These are phyloP conservation scores for Epichloe scottii DNA, from an alignment of 2,329 filamentous ascomycete species.

Conservation along the genomic window DNA sequence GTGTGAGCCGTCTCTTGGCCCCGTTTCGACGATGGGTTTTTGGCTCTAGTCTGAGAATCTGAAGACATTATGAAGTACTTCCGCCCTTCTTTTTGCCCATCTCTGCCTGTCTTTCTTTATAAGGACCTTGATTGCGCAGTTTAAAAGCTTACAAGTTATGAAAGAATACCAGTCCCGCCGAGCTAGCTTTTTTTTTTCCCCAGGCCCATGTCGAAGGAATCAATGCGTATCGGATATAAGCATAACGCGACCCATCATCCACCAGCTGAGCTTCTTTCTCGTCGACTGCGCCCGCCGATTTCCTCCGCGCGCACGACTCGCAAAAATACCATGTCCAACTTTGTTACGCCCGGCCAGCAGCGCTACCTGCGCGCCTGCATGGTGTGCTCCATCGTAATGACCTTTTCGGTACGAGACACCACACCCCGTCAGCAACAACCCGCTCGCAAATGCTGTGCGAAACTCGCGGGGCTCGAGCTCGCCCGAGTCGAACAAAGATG, in stretches of 20 bases:
- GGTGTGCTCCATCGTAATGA: conserved; percentile 93
- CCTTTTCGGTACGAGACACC: conserved; percentile 47
- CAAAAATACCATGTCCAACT: conserved; percentile 32
- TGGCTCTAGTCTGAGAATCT: neutral
- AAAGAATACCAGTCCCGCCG: no score
- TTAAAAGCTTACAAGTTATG: no score
- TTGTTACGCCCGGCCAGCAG: conserved; percentile 61
- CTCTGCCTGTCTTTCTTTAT: neutral
- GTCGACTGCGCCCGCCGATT: neutral
- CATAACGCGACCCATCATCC: neutral
- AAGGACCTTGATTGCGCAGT: no score
- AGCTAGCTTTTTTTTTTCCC: neutral
- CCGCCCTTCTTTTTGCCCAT: neutral
- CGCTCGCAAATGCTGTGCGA: neutral
- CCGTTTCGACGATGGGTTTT: conserved; percentile 11
- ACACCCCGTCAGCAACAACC: neutral
- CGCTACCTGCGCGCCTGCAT: conserved; percentile 92
- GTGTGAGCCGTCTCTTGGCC: conserved; percentile 31
- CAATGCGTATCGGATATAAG: conserved; percentile 6
- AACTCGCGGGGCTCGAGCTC: neutral
- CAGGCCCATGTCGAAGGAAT: neutral
- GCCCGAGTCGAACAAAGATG: no score
- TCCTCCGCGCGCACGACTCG: neutral
- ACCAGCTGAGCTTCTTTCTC: neutral
- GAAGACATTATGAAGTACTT: neutral